Base-by-base conservation (phyloP, 192 early-diverging fungal genomes). In the Allomyces macrogynus region DNA sequence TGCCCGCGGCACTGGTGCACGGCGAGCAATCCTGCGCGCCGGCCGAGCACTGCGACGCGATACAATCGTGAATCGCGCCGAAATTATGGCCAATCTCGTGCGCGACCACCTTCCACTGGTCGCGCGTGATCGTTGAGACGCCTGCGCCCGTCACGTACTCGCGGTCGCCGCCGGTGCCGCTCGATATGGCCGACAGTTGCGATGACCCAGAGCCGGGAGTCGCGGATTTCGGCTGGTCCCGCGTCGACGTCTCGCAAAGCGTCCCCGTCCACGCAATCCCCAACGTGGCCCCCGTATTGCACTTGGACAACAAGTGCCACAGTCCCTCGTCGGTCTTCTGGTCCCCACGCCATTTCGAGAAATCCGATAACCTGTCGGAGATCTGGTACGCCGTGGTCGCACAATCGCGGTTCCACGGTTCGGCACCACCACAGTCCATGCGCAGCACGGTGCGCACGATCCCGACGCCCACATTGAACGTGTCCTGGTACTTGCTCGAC, bases 31-130 rank as follows among this genome's bases (percentile, higher is more conserved):
- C 32, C 32, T 40, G 32, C 32, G 32, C 32, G 32, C 32, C 32
- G 7, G 32, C 32, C 32, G 32, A 40, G 32, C 32, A 40, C 32
- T 40, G 32, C 7, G 69, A 62, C 22, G 70, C 49, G 3, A 81
- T 87, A 67, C 94, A 97, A 69, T 97, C 94, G 70, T 97, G 92
- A 63, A 78, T 78, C 1, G 92, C 92, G 44, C 92, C 91, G 74
- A 88, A 88, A 60, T 83, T 83, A 68, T 94, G 92, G 23, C 92
- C 91, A 70, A 94, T 82, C 73, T 94, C 94, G 69, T 97, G 94
- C 24, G 93, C 93, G 11, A 94, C 85, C 5, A 93, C 86, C 75
- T 90, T 90, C 49, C 49, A 57, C 49, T 57, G 16, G 49, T 57
- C 49, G 49, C 20, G 49, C 49, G 49, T 14, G 49, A 57, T 57